phyloP scores from a whole-genome alignment of 2,329 filamentous ascomycete species.

The Diaporthe ilicicola region DNA sequence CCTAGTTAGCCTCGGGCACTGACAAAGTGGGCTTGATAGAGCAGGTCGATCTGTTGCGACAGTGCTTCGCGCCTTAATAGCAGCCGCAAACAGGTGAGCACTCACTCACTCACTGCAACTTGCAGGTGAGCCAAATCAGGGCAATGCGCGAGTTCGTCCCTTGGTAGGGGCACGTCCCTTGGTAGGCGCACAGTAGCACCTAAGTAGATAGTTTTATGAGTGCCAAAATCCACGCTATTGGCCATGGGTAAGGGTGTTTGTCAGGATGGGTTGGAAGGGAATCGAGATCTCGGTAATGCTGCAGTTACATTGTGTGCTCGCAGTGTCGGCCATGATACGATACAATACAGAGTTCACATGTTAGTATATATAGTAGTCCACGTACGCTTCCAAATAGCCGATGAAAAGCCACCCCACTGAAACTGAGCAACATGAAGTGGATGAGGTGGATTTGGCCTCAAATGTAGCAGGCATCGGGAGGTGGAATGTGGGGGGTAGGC shows the following conservation, averaged over 20 bases:
- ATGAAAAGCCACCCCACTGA: no score
- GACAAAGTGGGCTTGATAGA: neutral
- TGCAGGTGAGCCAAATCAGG: neutral
- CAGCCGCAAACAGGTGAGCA: neutral
- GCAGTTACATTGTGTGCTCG: neutral
- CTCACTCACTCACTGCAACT: neutral
- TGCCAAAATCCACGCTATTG: conserved; percentile 11
- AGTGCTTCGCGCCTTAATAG: neutral
- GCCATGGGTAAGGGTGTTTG: neutral
- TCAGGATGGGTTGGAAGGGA: neutral
- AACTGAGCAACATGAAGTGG: neutral
- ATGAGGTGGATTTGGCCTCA: neutral
- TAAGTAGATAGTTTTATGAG: neutral
- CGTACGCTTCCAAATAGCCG: neutral
- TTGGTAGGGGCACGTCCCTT: neutral
- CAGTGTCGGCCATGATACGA: neutral
- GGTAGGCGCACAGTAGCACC: neutral
- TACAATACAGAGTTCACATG: neutral
- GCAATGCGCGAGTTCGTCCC: neutral
- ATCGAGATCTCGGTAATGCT: conserved; percentile 1
- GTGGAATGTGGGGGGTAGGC: neutral
- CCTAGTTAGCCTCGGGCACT: neutral
- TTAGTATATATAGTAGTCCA: neutral
- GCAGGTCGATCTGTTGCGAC: neutral
- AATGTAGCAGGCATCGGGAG: neutral